phyloP scores from a whole-genome alignment of 345 rosid genomes.

The Geranium rotundifolium region DNA sequence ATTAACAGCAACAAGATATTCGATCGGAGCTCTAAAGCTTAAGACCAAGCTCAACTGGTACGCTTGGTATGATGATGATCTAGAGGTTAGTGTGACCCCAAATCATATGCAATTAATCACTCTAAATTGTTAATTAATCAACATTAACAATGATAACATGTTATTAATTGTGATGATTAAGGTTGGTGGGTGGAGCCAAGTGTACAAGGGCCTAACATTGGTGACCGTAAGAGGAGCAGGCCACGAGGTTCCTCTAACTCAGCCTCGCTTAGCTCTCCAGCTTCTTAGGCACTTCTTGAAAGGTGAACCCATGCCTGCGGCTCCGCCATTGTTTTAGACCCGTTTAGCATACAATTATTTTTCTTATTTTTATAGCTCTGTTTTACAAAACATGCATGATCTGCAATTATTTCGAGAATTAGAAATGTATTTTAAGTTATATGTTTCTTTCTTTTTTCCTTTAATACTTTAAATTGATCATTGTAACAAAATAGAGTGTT shows the following conservation, averaged over 20 bases:
- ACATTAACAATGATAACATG: too few species aligned
- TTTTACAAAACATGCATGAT: too few species aligned
- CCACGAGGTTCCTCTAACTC: constrained; percentile 49
- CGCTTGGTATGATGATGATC: constrained; percentile 36
- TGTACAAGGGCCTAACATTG: constrained; percentile 38
- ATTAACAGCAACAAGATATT: constrained; percentile 43
- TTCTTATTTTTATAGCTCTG: too few species aligned
- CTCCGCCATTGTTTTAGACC: background rate
- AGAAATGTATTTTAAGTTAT: background rate
- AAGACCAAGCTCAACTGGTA: constrained; percentile 29
- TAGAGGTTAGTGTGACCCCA: constrained; percentile 19
- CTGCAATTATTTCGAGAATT: background rate
- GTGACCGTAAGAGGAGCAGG: constrained; percentile 59
- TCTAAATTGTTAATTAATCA: too few species aligned
- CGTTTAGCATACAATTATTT: background rate
- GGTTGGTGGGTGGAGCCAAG: constrained; percentile 62
- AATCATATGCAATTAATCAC: too few species aligned
- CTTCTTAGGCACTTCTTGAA: constrained; percentile 35
- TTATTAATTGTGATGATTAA: constrained; percentile 5
- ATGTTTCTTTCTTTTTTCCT: too few species aligned
- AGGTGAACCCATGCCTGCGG: constrained; percentile 20
- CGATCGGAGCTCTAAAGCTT: constrained; percentile 36
- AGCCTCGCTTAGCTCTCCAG: constrained; percentile 33
- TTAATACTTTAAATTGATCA: too few species aligned
- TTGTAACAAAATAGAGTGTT: too few species aligned